These are phyloP conservation scores for Hordeum vulgare DNA, from an alignment of 176 grass and related monocot species.

Conservation along the genomic window DNA sequence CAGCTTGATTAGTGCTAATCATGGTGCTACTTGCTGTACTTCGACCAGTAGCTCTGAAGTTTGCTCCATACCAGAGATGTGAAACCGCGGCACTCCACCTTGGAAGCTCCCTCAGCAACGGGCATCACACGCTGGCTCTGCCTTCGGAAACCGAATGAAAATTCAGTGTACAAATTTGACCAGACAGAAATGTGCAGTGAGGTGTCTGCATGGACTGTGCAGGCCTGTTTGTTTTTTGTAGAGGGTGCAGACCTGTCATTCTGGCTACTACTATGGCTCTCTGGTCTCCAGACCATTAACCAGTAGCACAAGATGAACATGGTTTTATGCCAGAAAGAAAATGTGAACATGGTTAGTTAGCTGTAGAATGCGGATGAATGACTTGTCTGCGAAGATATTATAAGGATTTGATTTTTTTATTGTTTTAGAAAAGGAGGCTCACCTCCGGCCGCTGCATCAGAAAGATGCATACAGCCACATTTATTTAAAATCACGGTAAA, in stretches of 20 bases:
- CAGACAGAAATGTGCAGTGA: background rate
- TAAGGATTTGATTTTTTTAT: background rate
- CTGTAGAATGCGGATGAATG: background rate
- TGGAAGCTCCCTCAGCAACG: background rate
- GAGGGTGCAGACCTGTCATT: too few relatives aligned
- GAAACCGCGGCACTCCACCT: background rate
- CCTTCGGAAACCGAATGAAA: background rate
- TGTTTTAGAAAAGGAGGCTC: too few relatives aligned
- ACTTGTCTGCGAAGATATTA: background rate
- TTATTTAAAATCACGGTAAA: too few relatives aligned
- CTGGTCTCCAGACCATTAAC: background rate
- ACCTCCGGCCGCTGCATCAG: too few relatives aligned
- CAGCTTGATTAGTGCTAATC: background rate
- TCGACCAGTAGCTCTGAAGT: background rate
- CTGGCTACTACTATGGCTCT: background rate
- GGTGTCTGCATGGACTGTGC: background rate
- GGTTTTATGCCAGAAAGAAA: background rate
- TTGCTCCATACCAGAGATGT: background rate
- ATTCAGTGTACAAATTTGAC: constrained; percentile 7
- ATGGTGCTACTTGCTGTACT: background rate
- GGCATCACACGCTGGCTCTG: background rate
- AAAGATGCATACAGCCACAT: too few relatives aligned
- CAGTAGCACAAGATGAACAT: background rate
- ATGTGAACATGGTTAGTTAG: background rate
- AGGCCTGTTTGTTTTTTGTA: too few relatives aligned